These are phyloP conservation scores for Dothideomycetes sp. DNA, from an alignment of 2,329 filamentous ascomycete genomes.

Conservation along the genomic window DNA sequence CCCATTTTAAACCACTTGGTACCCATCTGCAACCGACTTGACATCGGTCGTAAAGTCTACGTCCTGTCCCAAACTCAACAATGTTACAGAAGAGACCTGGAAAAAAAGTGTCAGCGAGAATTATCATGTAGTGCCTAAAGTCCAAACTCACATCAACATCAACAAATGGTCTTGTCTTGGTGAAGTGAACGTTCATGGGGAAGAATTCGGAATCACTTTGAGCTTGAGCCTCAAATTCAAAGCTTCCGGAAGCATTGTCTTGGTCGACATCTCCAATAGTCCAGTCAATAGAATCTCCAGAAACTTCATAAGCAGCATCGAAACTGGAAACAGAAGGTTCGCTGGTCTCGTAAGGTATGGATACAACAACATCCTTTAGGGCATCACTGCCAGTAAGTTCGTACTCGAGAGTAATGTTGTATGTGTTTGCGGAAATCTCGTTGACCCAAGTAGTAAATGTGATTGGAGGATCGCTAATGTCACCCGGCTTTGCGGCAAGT, in stretches of 20 bases:
- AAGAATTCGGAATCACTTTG: conserved; percentile 92
- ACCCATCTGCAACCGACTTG: conserved; percentile 65
- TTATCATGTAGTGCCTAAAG: background rate
- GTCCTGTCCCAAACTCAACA: conserved; percentile 66
- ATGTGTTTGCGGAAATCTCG: conserved; percentile 67
- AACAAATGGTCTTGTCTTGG: conserved; percentile 74
- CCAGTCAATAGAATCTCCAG: conserved; percentile 89
- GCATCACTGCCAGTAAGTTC: conserved; percentile 73
- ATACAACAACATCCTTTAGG: conserved; percentile 74
- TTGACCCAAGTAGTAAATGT: conserved; percentile 98
- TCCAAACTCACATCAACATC: conserved; percentile 74
- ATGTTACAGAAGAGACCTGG: conserved; percentile 56
- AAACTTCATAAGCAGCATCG: conserved; percentile 88
- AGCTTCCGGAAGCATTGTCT: conserved; percentile 71
- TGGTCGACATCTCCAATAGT: conserved; percentile 77
- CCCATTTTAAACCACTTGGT: conserved; percentile 55
- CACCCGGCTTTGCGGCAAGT: conserved; percentile 68
- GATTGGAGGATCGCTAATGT: conserved; percentile 73
- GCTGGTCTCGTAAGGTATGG: conserved; percentile 73
- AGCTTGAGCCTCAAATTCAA: conserved; percentile 89
- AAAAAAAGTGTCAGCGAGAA: conserved; percentile 15
- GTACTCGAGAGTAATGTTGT: conserved; percentile 89
- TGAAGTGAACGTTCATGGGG: conserved; percentile 88
- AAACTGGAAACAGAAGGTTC: conserved; percentile 88
- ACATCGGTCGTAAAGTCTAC: conserved; percentile 76